Evolutionary conservation across 1,139 yeast genomes (phyloP).

Genomic region (Hyphopichia wangnamkhiaoensis): DNA sequence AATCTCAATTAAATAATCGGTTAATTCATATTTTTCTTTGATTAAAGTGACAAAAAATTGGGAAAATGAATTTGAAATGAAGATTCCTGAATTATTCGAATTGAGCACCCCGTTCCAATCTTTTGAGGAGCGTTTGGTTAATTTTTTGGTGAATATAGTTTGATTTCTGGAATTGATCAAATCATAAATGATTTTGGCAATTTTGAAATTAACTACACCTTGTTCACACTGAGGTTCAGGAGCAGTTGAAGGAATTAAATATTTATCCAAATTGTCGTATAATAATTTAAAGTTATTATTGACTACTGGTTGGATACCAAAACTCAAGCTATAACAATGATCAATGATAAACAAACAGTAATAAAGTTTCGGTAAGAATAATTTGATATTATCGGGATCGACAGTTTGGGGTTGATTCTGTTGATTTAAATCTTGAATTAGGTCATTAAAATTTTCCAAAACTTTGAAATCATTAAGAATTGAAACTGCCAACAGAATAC

Average conservation of each 20-base stretch:
- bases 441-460: slow-evolving; percentile 36
- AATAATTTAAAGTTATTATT: slow-evolving; percentile 19
- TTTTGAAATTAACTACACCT: slow-evolving; percentile 13
- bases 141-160: slow-evolving; percentile 12
- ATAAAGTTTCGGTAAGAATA: slow-evolving; percentile 52
- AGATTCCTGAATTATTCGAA: slow-evolving; percentile 7
- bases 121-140: slow-evolving; percentile 7
- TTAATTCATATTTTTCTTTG: slow-evolving; percentile 29
- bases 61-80: not conserved
- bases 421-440: slow-evolving; percentile 8
- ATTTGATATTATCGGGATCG: slow-evolving; percentile 37
- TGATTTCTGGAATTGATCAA: slow-evolving; percentile 18
- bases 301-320: slow-evolving; percentile 52
- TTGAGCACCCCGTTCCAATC: slow-evolving; percentile 8
- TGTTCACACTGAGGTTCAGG: slow-evolving; percentile 2
- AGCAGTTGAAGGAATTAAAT: slow-evolving; percentile 16
- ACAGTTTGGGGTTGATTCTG: slow-evolving; percentile 9
- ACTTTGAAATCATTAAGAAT: slow-evolving; percentile 62
- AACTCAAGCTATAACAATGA: slow-evolving; percentile 54
- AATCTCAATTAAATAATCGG: slow-evolving; percentile 32
- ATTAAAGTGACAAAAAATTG: slow-evolving; percentile 11
- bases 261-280: slow-evolving; percentile 12
- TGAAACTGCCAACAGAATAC: slow-evolving; percentile 53
- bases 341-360: slow-evolving; percentile 53
- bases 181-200: slow-evolving; percentile 16